Evolutionary conservation across 129 eudicot species (phyloP).

Genomic region (Helianthus annuus): DNA sequence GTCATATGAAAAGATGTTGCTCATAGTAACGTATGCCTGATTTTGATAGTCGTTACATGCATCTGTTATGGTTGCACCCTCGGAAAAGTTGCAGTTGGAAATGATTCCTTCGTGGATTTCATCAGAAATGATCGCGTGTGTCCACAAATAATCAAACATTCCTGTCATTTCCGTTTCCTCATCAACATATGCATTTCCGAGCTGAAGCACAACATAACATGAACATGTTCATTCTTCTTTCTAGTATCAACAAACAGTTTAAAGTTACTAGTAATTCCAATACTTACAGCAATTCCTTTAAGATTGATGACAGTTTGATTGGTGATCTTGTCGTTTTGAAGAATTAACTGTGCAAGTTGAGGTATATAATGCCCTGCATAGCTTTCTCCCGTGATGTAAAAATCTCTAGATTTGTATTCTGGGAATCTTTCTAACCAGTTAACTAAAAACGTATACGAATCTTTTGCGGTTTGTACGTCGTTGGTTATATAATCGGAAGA

Average conservation of each 20-base stretch:
- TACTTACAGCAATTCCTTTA: constrained; percentile 71
- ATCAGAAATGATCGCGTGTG: constrained; percentile 55
- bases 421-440: constrained; percentile 68
- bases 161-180: constrained; percentile 35
- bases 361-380: constrained; percentile 69
- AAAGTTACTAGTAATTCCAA: not conserved
- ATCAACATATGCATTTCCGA: constrained; percentile 61
- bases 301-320: constrained; percentile 66
- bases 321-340: constrained; percentile 54
- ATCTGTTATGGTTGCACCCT: constrained; percentile 27
- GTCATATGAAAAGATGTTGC: constrained; percentile 42
- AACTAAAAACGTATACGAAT: constrained; percentile 50
- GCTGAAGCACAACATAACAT: constrained; percentile 34
- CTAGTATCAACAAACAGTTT: not conserved
- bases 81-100: constrained; percentile 52
- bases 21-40: constrained; percentile 26
- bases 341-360: constrained; percentile 61
- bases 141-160: constrained; percentile 45
- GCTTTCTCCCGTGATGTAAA: constrained; percentile 61
- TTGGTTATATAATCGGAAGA: constrained; percentile 47
- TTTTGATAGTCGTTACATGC: constrained; percentile 16
- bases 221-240: constrained; percentile 1
- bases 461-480: constrained; percentile 53
- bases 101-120: constrained; percentile 46
- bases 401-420: constrained; percentile 59